Evolutionary conservation across 345 rosid genomes (phyloP).

Genomic region (Eucalyptus polyanthemos): DNA sequence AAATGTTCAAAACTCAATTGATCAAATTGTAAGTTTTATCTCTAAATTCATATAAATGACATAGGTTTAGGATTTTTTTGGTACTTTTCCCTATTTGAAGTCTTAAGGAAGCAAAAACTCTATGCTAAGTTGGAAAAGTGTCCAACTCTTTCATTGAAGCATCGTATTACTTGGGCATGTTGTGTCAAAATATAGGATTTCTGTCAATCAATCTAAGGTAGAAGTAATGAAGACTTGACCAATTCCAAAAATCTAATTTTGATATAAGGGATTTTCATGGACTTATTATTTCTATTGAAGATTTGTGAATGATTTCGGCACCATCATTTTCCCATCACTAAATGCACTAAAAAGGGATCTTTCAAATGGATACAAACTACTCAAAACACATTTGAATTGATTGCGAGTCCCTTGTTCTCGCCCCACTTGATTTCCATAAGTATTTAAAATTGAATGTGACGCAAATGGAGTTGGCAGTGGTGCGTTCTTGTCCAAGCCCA

Average conservation of each 20-base stretch:
- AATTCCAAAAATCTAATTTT: not conserved
- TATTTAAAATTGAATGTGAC: not conserved
- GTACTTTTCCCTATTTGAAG: not conserved
- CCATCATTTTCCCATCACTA: not conserved
- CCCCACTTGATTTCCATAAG: too few species aligned
- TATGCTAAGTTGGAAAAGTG: not conserved
- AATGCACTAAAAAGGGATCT: not conserved
- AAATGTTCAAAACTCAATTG: too few species aligned
- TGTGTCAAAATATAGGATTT: not conserved
- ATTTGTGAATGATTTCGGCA: not conserved
- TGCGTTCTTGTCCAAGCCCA: not conserved
- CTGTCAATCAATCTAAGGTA: not conserved
- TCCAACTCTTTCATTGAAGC: not conserved
- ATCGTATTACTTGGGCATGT: too few species aligned
- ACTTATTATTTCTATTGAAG: not conserved
- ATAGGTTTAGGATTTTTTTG: too few species aligned
- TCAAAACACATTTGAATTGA: not conserved
- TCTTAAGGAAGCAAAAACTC: not conserved
- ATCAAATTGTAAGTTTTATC: too few species aligned
- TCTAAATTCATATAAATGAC: too few species aligned
- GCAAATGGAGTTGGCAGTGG: not conserved
- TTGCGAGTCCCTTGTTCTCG: not conserved
- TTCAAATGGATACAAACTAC: not conserved
- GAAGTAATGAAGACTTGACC: not conserved
- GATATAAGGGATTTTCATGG: fast-evolving